Percentiles rank a stretch among this genome's conserved stretches.
Conservation (phyloP, 345 rosid genomes). For the Euphorbia tirucalli region DNA sequence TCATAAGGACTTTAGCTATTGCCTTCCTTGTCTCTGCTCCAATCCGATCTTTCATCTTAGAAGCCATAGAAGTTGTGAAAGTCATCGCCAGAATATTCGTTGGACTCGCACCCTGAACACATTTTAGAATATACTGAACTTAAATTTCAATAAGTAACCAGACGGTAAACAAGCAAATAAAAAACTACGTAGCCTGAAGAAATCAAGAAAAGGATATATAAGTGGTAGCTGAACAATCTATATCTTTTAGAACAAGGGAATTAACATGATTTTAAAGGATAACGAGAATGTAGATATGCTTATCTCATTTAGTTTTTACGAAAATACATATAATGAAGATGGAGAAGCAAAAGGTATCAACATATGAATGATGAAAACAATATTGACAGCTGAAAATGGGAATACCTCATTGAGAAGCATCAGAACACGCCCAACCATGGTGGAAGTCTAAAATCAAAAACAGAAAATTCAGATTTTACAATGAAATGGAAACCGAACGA, state of each 20-base stretch:
- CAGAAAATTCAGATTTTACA: constrained; percentile 22
- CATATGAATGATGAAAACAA: constrained; percentile 10
- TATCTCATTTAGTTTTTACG: neutral
- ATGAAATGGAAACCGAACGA: constrained; percentile 2
- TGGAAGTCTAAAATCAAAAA: constrained; percentile 63
- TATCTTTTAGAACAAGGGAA: neutral
- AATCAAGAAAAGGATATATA: neutral
- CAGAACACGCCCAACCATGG: constrained; percentile 94
- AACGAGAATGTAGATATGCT: neutral
- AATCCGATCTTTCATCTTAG: constrained; percentile 91
- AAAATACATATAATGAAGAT: neutral
- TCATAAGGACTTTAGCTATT: constrained; percentile 68
- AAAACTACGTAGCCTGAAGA: neutral
- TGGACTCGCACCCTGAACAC: constrained; percentile 65
- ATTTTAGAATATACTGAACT: constrained; percentile 9
- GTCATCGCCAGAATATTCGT: constrained; percentile 96
- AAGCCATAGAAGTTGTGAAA: constrained; percentile 91
- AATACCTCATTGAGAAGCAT: constrained; percentile 71
- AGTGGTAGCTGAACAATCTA: neutral
- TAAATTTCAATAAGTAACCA: constrained; percentile 1
- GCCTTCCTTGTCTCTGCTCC: constrained; percentile 75
- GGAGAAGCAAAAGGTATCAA: neutral
- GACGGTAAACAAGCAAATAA: constrained; percentile 8
- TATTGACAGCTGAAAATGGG: constrained; percentile 8
- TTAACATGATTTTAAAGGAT: neutral